A percentile compares a stretch with the other conserved stretches of the same genome.
Conservation (phyloP, 352 stramenopile genomes). For the Pythium chondricola region DNA sequence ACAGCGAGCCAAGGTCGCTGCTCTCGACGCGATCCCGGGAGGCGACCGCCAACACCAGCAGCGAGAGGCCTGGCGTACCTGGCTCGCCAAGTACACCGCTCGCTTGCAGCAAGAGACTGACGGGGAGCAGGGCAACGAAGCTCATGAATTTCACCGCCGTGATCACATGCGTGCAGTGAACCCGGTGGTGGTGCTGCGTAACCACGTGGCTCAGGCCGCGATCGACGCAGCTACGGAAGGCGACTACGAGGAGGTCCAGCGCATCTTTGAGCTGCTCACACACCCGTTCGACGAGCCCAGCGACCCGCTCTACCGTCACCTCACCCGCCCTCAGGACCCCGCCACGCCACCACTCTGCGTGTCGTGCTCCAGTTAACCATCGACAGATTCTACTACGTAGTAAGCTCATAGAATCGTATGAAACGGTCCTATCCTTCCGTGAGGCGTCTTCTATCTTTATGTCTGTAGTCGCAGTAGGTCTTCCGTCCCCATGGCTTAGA, state of each 20-base stretch:
- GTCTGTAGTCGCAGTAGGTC: too few species aligned
- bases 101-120: conserved; percentile 41
- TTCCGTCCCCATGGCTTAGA: too few species aligned
- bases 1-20: conserved; percentile 35
- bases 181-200: conserved; percentile 81
- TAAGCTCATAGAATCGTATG: too few species aligned
- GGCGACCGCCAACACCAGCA: conserved; percentile 40
- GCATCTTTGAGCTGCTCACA: conserved; percentile 66
- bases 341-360: conserved; percentile 53
- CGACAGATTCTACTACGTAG: too few species aligned
- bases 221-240: conserved; percentile 76
- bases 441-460: too few species aligned
- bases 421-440: too few species aligned
- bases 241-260: conserved; percentile 54
- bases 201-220: conserved; percentile 84
- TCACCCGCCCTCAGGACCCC: conserved; percentile 46
- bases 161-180: conserved; percentile 61
- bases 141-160: conserved; percentile 29
- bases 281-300: conserved; percentile 60
- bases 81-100: conserved; percentile 46
- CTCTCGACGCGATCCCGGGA: conserved; percentile 38
- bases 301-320: conserved; percentile 30
- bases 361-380: conserved; percentile 71
- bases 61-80: conserved; percentile 42
- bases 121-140: conserved; percentile 22